Percentiles rank a stretch among this genome's conserved stretches.
Conservation (phyloP, 140 eudicot genomes). For the Erigeron philadelphicus region DNA sequence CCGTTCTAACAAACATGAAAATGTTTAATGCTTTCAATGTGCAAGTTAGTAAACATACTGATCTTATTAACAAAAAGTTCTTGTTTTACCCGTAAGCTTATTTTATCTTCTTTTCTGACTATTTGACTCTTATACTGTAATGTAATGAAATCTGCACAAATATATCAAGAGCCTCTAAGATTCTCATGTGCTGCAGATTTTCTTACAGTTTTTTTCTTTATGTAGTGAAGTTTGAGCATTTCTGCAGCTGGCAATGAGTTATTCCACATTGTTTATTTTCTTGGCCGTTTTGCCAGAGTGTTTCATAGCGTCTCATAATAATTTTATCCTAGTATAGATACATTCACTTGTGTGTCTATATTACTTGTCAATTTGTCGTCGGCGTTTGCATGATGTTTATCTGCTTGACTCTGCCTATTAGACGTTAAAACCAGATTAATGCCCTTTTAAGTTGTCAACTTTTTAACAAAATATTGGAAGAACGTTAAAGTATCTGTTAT, state of each 20-base stretch:
- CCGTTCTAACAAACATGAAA: background rate
- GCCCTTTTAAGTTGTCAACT: background rate
- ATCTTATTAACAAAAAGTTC: background rate
- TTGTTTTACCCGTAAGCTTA: background rate
- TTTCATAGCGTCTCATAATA: too few species aligned
- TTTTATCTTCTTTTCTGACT: background rate
- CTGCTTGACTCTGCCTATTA: too few species aligned
- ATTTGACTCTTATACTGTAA: background rate
- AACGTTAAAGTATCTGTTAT: too few species aligned
- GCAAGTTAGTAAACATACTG: background rate
- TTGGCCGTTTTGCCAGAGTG: background rate
- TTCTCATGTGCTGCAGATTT: background rate
- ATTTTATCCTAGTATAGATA: too few species aligned
- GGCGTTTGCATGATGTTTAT: too few species aligned
- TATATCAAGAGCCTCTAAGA: background rate
- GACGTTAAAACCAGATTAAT: too few species aligned
- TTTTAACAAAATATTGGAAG: background rate
- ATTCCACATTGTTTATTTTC: background rate
- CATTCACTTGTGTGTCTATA: too few species aligned
- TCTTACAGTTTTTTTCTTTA: background rate
- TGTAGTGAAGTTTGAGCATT: background rate
- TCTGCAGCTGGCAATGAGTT: background rate
- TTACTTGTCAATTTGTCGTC: too few species aligned
- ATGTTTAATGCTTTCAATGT: background rate
- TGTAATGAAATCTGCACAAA: background rate